A percentile compares a stretch with the other conserved stretches of the same genome.
phyloP scores from a whole-genome alignment of 306 rosid species.

The Lithocarpus polystachyus region DNA sequence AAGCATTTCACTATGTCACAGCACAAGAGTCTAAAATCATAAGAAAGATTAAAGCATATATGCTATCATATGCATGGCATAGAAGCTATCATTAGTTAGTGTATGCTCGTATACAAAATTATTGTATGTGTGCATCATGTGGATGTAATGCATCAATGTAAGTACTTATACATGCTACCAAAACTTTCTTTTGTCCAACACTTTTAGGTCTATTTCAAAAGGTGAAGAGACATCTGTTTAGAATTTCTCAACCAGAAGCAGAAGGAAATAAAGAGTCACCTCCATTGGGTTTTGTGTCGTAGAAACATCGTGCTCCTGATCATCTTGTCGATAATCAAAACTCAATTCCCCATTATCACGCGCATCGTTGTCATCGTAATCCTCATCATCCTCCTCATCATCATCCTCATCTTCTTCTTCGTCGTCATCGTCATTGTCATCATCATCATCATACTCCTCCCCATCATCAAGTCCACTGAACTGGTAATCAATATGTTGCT shows the following conservation, averaged over 20 bases:
- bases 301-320: constrained; percentile 54
- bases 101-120: not conserved
- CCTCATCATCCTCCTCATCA: constrained; percentile 35
- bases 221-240: constrained; percentile 2
- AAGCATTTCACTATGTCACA: not conserved
- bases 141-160: not conserved
- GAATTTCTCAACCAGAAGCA: constrained; percentile 16
- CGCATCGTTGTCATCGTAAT: constrained; percentile 42
- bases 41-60: not conserved
- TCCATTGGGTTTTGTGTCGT: constrained; percentile 60
- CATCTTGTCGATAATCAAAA: constrained; percentile 71
- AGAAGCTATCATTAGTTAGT: not conserved
- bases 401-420: constrained; percentile 29
- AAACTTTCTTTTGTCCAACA: not conserved
- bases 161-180: not conserved
- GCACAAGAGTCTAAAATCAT: not conserved
- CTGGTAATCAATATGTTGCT: constrained; percentile 90
- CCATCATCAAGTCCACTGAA: constrained; percentile 83
- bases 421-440: constrained; percentile 18
- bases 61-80: not conserved
- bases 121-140: not conserved
- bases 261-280: constrained; percentile 33
- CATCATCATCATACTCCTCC: constrained; percentile 46
- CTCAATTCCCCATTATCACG: constrained; percentile 86
- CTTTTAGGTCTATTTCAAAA: constrained; percentile 10